Base-by-base conservation (phyloP, 1,284 basidiomycete species). In the Sporisorium graminicola region DNA sequence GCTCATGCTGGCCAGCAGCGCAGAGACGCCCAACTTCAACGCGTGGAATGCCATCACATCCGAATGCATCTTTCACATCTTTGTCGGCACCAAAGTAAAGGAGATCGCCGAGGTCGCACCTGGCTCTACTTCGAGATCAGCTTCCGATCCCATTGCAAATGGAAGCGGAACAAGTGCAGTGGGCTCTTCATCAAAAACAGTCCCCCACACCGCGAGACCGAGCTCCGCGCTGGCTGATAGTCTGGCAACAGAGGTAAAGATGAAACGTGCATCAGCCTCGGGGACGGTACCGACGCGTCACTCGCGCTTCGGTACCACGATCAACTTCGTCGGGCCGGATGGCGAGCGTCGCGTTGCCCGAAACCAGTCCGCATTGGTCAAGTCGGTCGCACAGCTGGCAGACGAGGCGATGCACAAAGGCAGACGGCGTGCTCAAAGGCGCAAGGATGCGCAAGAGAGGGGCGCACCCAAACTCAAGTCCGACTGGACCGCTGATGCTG, bases 1-100 rank as follows among this genome's bases (percentile, higher is more conserved):
- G 18, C 69, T 81, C 43, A 85, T 84, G 82, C 64, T 85, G 1
- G 78, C 82, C 40, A 82, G 80, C 52, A 79, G 77, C 37, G 79
- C 84, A 9, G 83, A 85, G 37, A 67, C 74, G 18, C 52, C 73
- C 40, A 72, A 81, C 10, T 81, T 77, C 69, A 80, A 83, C 37
- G 55, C 59, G 5, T 85, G 83, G 83, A 79, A 78, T 47, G 77
- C 79, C 13, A 71, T 85, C 42, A 66, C 76, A 12, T 70, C 70
- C 37, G 84, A 85, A 55, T 84, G 82, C 65, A 72, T 85, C 52
- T 85, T 83, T 44, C 82, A 85, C 55, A 69, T 85, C 40, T 83
- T 77, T 51, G 68, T 79, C 47, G 82, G 82, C 37, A 68, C 77
- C 22, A 68, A 63, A 6, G 70, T 77, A 31, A 73, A 70, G 44